Percentiles rank a stretch among this genome's conserved stretches.
phyloP scores from a whole-genome alignment of 768 basidiomycete species.

The Mycena galopus region DNA sequence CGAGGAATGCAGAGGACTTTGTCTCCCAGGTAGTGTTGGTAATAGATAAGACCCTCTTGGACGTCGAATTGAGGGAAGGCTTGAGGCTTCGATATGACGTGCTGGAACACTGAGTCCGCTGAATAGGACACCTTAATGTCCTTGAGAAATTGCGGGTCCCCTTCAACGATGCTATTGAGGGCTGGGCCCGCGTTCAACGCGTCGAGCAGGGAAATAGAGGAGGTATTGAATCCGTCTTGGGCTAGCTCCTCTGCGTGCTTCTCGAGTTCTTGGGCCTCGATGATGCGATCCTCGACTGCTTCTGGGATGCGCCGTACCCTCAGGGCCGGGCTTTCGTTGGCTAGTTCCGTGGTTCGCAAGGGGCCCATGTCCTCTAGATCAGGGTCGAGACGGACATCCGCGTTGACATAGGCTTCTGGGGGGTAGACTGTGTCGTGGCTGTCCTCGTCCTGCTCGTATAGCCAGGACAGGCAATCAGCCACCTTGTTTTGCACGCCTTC shows the following conservation, averaged over 20 bases:
- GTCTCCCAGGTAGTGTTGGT: too few relatives aligned
- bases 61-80: too few relatives aligned
- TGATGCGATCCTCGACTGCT: background rate
- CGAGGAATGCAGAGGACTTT: background rate
- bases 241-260: background rate
- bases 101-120: too few relatives aligned
- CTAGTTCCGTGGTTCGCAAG: background rate
- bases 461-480: background rate
- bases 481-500: background rate
- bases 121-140: too few relatives aligned
- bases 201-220: background rate
- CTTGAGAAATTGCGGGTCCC: too few relatives aligned
- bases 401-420: background rate
- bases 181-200: background rate
- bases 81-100: too few relatives aligned
- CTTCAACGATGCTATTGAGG: too few relatives aligned
- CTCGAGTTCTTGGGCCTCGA: background rate
- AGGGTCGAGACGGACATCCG: background rate
- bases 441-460: background rate
- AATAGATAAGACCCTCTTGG: too few relatives aligned
- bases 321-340: accelerated
- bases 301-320: background rate
- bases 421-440: background rate
- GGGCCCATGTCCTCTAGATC: background rate
- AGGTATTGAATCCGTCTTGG: background rate